Base-by-base conservation (phyloP, 225 moss, liverwort and hornwort genomes). In the Ulota crispa region DNA sequence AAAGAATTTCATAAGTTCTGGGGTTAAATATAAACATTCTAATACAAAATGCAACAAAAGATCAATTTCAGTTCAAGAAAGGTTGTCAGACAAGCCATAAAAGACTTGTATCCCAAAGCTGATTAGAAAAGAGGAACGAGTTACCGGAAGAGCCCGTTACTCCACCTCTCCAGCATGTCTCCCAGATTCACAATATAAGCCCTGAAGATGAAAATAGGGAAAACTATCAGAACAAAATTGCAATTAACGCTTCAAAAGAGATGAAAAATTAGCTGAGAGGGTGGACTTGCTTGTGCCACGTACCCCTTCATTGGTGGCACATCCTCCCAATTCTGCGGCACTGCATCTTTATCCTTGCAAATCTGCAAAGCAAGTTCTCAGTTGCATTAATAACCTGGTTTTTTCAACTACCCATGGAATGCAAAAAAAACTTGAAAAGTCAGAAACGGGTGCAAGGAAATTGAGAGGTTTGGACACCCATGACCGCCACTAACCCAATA, bases 111-210 rank as follows among this genome's bases (percentile, higher is more conserved):
- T 59, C 37, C 5, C 50, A 14, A 59, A 50, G 15, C 59, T 16
- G 4, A 64, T 32, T 37, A 30, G 30, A 65, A 72, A 45, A 30
- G 42, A n/a, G 24, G 28, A 39, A 27, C 41, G 36, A 21, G 43
- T 43, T 89, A 95, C 95, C 91, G 88, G 68, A 88, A 94, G 36
- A 92, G 84, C 30, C 88, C 90, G 52, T 95, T 95, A 27, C 91
- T 93, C 95, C 95, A 95, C 67, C 85, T 86, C 88, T 95, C 95
- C 20, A 95, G 87, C 91, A 94, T 92, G 76, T 94, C 95, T 75
- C 95, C 95, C 53, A 95, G 79, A 61, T 95, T 95, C 72, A 95
- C 92, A 66, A 94, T 90, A 72, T 88, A 93, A 39, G 89, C 92
- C 76, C 93, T 93, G 80, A 30, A 60, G 76, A 78, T 37, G 34